Evolutionary conservation across 2,329 filamentous ascomycete genomes (phyloP).

Genomic region (Hortaea sp.): DNA sequence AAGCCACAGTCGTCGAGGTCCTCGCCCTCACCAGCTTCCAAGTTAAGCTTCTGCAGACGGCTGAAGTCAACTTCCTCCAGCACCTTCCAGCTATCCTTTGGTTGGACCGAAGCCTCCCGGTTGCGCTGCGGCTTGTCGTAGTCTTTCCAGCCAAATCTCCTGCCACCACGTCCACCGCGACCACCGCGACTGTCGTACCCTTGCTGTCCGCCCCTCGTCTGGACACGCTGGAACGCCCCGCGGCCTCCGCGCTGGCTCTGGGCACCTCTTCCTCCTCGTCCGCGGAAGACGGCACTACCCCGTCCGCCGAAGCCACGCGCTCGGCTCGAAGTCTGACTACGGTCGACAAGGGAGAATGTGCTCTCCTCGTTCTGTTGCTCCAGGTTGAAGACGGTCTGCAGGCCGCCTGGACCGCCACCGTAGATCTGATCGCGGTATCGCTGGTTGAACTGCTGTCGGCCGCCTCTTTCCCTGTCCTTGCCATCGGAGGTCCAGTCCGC

Average conservation of each 20-base stretch:
- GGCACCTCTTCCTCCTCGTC: conserved; percentile 58
- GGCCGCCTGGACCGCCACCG: conserved; percentile 61
- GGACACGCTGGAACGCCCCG: conserved; percentile 63
- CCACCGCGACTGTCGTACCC: conserved; percentile 63
- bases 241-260: conserved; percentile 58
- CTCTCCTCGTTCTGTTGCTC: conserved; percentile 87
- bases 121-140: conserved; percentile 97
- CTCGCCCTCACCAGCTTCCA: conserved; percentile 89
- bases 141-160: conserved; percentile 96
- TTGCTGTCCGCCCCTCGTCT: conserved; percentile 55
- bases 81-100: conserved; percentile 91
- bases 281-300: conserved; percentile 78
- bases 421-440: conserved; percentile 96
- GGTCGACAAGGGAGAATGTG: conserved; percentile 95
- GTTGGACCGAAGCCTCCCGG: conserved; percentile 89
- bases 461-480: conserved; percentile 69
- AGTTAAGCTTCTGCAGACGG: conserved; percentile 86
- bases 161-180: conserved; percentile 62
- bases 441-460: conserved; percentile 80
- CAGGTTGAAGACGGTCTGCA: conserved; percentile 70
- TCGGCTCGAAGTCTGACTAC: conserved; percentile 77
- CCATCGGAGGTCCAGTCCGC: conserved; percentile 93
- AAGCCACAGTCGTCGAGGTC: conserved; percentile 94
- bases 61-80: conserved; percentile 98
- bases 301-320: conserved; percentile 72